phyloP scores from a whole-genome alignment of 176 grass and related monocot species.

The Oropetium thomaeum region DNA sequence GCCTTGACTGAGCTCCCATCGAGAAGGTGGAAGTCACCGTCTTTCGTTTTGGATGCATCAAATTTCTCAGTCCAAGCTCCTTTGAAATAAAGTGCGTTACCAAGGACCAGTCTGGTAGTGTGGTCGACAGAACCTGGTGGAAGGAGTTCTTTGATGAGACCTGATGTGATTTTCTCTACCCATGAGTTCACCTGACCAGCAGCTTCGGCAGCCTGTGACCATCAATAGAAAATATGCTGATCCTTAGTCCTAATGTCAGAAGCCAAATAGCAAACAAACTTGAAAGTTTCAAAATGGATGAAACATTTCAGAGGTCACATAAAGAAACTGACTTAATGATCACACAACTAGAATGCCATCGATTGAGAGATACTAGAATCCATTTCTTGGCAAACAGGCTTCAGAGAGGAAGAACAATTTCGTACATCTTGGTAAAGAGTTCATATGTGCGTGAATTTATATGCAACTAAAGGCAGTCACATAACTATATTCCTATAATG shows the following conservation, averaged over 20 bases:
- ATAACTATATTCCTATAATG: not conserved
- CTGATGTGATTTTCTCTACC: constrained; percentile 57
- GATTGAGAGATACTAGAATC: not conserved
- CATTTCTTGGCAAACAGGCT: not conserved
- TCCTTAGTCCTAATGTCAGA: not conserved
- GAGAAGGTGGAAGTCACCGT: constrained; percentile 50
- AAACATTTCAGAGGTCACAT: not conserved
- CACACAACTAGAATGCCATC: not conserved
- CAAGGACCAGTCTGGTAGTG: constrained; percentile 60
- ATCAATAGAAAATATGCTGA: constrained; percentile 11
- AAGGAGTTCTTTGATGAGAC: constrained; percentile 67
- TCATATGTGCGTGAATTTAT: too few relatives aligned
- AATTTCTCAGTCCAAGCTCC: constrained; percentile 76
- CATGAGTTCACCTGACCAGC: constrained; percentile 67
- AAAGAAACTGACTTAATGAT: not conserved
- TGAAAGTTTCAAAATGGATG: not conserved
- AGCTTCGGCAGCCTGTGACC: constrained; percentile 58
- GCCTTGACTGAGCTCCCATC: constrained; percentile 56
- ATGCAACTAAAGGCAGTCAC: too few relatives aligned
- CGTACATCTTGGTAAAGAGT: too few relatives aligned
- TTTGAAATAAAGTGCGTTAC: constrained; percentile 85
- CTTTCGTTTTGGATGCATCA: constrained; percentile 54
- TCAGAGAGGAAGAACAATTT: not conserved
- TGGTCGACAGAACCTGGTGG: constrained; percentile 45
- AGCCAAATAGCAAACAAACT: not conserved